Conservation (phyloP, 2,329 filamentous ascomycete genomes). For the Colletotrichum sp. region DNA sequence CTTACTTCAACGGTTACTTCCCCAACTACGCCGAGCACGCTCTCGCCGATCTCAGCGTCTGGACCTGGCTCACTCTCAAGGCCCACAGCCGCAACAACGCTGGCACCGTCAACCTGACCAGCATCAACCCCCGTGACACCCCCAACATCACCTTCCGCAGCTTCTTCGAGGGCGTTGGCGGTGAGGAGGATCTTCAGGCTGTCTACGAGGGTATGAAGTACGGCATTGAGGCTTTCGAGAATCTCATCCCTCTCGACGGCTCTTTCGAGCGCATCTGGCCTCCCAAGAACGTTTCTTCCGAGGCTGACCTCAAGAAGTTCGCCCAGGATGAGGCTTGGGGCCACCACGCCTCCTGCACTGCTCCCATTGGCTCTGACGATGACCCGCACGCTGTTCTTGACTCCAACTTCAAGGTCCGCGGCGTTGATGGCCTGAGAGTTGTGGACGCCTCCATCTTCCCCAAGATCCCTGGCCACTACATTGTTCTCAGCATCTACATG, state of each 20-base stretch:
- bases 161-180: conserved; percentile 46
- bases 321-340: conserved; percentile 51
- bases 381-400: conserved; percentile 64
- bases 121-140: conserved; percentile 64
- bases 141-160: conserved; percentile 67
- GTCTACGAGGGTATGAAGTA: conserved; percentile 51
- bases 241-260: conserved; percentile 40
- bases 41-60: conserved; percentile 44
- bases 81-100: conserved; percentile 58
- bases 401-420: conserved; percentile 60
- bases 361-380: conserved; percentile 58
- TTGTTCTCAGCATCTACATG: conserved; percentile 56
- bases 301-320: conserved; percentile 49
- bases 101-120: conserved; percentile 67
- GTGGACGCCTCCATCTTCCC: conserved; percentile 67
- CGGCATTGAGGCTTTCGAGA: conserved; percentile 44
- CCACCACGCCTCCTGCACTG: conserved; percentile 62
- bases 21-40: conserved; percentile 54
- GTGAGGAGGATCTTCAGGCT: conserved; percentile 47
- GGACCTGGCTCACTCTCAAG: conserved; percentile 53
- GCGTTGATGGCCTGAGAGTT: conserved; percentile 59
- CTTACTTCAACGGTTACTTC: conserved; percentile 61
- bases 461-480: conserved; percentile 50
- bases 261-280: conserved; percentile 37
- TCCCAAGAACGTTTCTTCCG: conserved; percentile 41